phyloP scores from a whole-genome alignment of 305 asterid species.

The Rubia peregrina region DNA sequence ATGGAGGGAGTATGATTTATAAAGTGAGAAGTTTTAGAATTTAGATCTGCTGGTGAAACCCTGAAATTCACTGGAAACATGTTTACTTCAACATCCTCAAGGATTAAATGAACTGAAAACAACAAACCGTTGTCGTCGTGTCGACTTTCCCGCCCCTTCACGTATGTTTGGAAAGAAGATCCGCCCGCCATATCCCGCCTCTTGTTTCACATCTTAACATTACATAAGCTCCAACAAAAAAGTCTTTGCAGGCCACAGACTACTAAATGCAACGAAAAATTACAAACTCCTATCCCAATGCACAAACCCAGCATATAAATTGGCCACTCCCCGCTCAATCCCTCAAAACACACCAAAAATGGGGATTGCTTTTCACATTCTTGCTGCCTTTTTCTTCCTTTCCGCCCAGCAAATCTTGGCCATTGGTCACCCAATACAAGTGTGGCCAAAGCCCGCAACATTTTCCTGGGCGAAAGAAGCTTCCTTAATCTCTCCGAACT shows the following conservation, averaged over 20 bases:
- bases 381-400: constrained; percentile 10
- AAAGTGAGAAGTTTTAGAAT: too few species aligned
- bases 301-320: background rate
- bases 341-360: background rate
- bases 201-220: background rate
- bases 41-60: too few species aligned
- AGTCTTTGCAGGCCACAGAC: background rate
- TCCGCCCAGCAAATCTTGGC: constrained; percentile 37
- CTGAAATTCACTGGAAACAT: too few species aligned
- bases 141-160: background rate
- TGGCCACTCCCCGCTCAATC: background rate
- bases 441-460: constrained; percentile 84
- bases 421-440: constrained; percentile 47
- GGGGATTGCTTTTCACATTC: constrained; percentile 1
- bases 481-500: constrained; percentile 42
- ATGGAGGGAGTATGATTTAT: too few species aligned
- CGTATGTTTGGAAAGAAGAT: background rate
- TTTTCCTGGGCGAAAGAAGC: constrained; percentile 64
- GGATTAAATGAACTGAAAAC: background rate
- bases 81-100: background rate
- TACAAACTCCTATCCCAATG: constrained; percentile 46
- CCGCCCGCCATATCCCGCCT: background rate
- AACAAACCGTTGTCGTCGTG: background rate
- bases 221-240: background rate
- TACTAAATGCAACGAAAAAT: background rate